Evolutionary conservation across 495 filamentous ascomycete genomes (phyloP).

Genomic region (Emericellopsis terricola): DNA sequence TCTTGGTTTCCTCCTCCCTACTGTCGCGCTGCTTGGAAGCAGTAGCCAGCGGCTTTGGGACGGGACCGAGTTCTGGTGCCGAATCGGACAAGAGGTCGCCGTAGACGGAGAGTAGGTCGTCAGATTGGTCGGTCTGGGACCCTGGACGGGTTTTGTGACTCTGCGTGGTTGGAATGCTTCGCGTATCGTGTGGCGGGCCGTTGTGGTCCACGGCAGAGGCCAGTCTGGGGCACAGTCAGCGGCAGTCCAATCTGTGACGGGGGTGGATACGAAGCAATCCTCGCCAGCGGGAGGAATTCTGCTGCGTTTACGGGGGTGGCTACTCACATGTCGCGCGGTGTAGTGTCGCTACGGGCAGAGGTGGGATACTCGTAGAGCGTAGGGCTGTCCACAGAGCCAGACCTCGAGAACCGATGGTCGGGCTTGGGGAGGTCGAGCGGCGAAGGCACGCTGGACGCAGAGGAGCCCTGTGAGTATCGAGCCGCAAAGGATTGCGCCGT

Average conservation of each 20-base stretch:
- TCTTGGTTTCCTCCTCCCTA: no score
- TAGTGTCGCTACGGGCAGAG: no score
- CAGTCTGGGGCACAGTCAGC: no score
- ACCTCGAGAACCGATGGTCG: slow-evolving; percentile 28
- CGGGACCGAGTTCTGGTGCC: slow-evolving; percentile 2
- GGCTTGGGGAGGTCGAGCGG: slow-evolving; percentile 19
- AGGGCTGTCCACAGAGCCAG: slow-evolving; percentile 34
- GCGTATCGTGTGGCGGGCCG: neutral
- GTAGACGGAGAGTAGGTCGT: neutral
- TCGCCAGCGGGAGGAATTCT: no score
- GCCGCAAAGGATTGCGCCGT: slow-evolving; percentile 31
- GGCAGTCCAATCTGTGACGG: no score
- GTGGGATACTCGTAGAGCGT: slow-evolving; percentile 38
- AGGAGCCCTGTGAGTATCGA: slow-evolving; percentile 19
- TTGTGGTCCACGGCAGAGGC: no score
- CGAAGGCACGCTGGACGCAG: slow-evolving; percentile 19
- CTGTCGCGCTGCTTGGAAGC: slow-evolving; percentile 8
- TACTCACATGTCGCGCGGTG: no score
- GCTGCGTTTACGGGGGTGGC: no score
- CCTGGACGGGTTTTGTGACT: slow-evolving; percentile 7
- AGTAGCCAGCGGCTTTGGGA: slow-evolving; percentile 4
- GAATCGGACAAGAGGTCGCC: slow-evolving; percentile 1
- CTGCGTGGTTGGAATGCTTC: slow-evolving; percentile 7
- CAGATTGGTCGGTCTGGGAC: slow-evolving; percentile 1
- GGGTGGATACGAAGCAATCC: no score